Base-by-base conservation (phyloP, 2,329 filamentous ascomycete species). In the Beauveria pseudobassiana region DNA sequence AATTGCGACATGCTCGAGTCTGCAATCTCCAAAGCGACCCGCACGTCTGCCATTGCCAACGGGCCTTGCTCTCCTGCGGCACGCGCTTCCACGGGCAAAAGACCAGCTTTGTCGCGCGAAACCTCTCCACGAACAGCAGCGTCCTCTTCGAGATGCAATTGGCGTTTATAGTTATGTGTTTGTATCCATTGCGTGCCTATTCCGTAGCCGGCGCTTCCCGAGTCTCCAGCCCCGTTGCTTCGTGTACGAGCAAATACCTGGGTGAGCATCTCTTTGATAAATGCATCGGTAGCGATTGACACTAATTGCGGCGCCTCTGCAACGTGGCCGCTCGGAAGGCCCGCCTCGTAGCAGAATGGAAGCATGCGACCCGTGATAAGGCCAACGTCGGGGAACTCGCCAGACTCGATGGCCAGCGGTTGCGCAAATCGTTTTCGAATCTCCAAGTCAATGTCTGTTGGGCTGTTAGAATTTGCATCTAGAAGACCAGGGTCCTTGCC, bases 71-170 rank as follows among this genome's bases (percentile, higher is more conserved):
- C 85, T 61, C 84, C 84, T 18, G 89, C 87, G 59, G 88, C 87
- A 70, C 89, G 91, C 3, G 89, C 85, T 73, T 97, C 92, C 42
- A 92, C 78, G 0, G 93, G 93, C 6, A 97, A 76, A 30, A 96
- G 75, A 1, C 92, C 92, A 53, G 84, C 87, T 63, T 89, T 87
- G 63, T 92, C 90, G 66, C 90, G 82, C 20, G 83, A 78, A 1
- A 96, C 73, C 67, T 93, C 89, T 5, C 92, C 91, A n/a, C 85
- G 81, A 46, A 86, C 82, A 28, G 84, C 86, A 0, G 85, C 83
- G 49, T 88, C 82, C 71, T 96, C 92, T 72, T 97, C 93, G 52
- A 80, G 79, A 60, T 86, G 84, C 12, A 96, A 80, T 71, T 91
- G 89, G 63, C 83, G 82, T 65, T 85, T 86, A 74, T 93, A 97